Percentiles rank a stretch among this genome's conserved stretches.
Conservation (phyloP, 2,329 filamentous ascomycete species). For the Diaporthe destruens region DNA sequence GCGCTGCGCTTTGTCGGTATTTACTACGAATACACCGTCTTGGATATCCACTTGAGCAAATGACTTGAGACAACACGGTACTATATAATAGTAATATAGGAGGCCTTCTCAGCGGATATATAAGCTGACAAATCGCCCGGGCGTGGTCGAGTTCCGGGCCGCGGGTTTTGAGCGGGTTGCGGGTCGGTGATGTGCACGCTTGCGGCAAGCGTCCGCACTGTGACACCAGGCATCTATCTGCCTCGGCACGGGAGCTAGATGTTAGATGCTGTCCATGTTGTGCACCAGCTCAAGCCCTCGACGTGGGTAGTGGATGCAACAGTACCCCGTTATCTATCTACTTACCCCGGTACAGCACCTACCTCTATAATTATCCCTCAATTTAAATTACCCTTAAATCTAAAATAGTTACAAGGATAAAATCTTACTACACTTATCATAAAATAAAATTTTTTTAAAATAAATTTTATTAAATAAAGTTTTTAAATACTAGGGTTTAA, state of each 20-base stretch:
- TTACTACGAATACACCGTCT: neutral
- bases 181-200: conserved; percentile 6
- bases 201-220: conserved; percentile 9
- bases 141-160: neutral
- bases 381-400: no score
- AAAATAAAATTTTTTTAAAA: no score
- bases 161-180: neutral
- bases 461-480: no score
- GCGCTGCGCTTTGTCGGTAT: neutral
- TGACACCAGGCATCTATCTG: neutral
- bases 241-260: no score
- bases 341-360: no score
- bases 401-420: no score
- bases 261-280: neutral
- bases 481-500: no score
- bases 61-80: neutral
- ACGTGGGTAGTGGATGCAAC: neutral
- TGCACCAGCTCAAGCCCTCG: neutral
- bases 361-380: no score
- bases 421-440: no score
- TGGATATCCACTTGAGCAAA: no score
- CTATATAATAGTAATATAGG: neutral
- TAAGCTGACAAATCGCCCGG: conserved; percentile 34
- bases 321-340: no score
- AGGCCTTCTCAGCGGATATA: neutral